These are phyloP conservation scores for Ogataea nonfermentans DNA, from an alignment of 805 yeast genomes.

Conservation along the genomic window DNA sequence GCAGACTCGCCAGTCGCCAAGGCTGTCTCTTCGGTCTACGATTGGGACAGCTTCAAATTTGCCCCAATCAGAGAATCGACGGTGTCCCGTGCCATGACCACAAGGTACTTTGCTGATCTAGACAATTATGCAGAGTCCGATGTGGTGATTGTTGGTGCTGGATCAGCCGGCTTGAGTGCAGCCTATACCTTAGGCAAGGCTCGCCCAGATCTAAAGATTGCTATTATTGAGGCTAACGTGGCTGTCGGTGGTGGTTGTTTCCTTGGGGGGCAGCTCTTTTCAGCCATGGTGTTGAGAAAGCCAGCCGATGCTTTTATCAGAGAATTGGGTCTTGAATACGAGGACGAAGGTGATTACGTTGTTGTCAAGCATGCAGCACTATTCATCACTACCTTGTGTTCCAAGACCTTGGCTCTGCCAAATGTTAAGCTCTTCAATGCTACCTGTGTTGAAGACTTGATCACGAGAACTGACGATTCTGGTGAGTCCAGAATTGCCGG, in stretches of 20 bases:
- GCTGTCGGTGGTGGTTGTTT: conserved; percentile 81
- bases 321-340: conserved; percentile 62
- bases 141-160: conserved; percentile 74
- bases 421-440: conserved; percentile 78
- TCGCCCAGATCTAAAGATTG: conserved; percentile 73
- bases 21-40: conserved; percentile 35
- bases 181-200: conserved; percentile 72
- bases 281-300: conserved; percentile 77
- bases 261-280: conserved; percentile 74
- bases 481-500: conserved; percentile 70
- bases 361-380: conserved; percentile 80
- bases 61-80: conserved; percentile 75
- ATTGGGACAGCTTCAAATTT: conserved; percentile 69
- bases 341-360: conserved; percentile 77
- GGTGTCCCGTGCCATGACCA: conserved; percentile 79
- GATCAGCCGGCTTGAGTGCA: conserved; percentile 73
- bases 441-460: conserved; percentile 76
- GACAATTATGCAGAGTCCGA: conserved; percentile 75
- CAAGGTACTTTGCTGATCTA: conserved; percentile 67
- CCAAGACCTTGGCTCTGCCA: conserved; percentile 68
- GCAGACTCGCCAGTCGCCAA: conserved; percentile 28
- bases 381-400: conserved; percentile 67
- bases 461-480: conserved; percentile 62
- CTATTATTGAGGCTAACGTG: conserved; percentile 71
- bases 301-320: conserved; percentile 71